Evolutionary conservation across 139 green algal species (phyloP).

Genomic region (Coelastrella sp.): DNA sequence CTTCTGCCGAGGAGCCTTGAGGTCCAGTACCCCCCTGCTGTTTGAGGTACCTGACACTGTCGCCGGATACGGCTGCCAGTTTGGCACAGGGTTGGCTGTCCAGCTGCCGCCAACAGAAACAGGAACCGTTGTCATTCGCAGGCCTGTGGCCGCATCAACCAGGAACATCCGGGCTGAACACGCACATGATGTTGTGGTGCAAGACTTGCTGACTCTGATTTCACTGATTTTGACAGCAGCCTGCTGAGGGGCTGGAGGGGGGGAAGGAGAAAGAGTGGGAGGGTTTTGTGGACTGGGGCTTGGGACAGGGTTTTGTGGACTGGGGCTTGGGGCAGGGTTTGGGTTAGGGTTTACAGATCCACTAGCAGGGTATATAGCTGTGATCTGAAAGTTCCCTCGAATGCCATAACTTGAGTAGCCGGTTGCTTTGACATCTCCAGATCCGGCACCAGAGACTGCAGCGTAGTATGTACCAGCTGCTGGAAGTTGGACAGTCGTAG

Average conservation of each 20-base stretch:
- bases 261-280: not conserved
- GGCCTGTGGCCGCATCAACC: not conserved
- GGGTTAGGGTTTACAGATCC: not conserved
- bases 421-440: not conserved
- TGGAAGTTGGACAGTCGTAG: not conserved
- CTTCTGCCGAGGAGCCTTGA: not conserved
- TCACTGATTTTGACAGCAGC: not conserved
- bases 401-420: slow-evolving; percentile 23
- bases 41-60: not conserved
- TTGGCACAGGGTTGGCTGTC: not conserved
- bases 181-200: not conserved
- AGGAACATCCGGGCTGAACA: not conserved
- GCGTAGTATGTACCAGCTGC: slow-evolving; percentile 34
- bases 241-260: not conserved
- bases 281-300: not conserved
- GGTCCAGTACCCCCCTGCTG: not conserved
- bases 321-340: not conserved
- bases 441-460: not conserved
- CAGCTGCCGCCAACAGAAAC: not conserved
- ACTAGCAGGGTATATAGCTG: not conserved
- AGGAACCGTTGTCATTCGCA: not conserved
- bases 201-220: not conserved
- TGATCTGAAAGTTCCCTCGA: not conserved
- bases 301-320: not conserved
- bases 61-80: not conserved